Percentiles rank a stretch among this genome's conserved stretches.
Conservation (phyloP, 1,139 yeast genomes). For the Saccharomycopsis crataegensis region DNA sequence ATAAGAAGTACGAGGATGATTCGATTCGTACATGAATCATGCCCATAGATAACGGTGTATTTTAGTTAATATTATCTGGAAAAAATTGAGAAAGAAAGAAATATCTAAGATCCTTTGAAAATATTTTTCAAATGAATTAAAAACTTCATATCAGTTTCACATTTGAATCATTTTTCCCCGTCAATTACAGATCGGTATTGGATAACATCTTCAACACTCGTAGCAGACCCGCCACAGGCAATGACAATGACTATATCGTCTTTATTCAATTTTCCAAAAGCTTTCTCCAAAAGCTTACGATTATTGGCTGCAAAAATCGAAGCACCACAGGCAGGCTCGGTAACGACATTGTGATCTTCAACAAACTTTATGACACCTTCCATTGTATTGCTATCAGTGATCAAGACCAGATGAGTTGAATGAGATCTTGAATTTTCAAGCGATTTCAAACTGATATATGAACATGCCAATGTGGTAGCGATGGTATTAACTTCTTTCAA, state of each 20-base stretch:
- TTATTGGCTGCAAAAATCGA: slow-evolving; percentile 47
- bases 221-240: slow-evolving; percentile 61
- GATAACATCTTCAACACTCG: slow-evolving; percentile 30
- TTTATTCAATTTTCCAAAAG: slow-evolving; percentile 28
- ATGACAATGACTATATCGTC: slow-evolving; percentile 48
- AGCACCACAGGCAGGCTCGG: slow-evolving; percentile 78
- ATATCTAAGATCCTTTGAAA: too few species aligned
- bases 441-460: slow-evolving; percentile 42
- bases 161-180: too few species aligned
- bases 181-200: slow-evolving; percentile 16
- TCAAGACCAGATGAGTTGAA: slow-evolving; percentile 38
- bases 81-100: too few species aligned
- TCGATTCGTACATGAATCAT: too few species aligned
- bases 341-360: slow-evolving; percentile 40
- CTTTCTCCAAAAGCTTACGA: slow-evolving; percentile 30
- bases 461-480: slow-evolving; percentile 57
- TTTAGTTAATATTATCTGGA: too few species aligned
- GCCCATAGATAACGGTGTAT: too few species aligned
- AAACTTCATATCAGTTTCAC: too few species aligned
- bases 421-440: slow-evolving; percentile 33
- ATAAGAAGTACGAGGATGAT: too few species aligned
- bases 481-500: slow-evolving; percentile 43
- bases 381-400: slow-evolving; percentile 50
- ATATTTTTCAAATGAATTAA: too few species aligned
- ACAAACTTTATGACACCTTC: slow-evolving; percentile 46